These are phyloP conservation scores for Pythium oligandrum DNA, from an alignment of 352 stramenopile genomes.

Conservation along the genomic window DNA sequence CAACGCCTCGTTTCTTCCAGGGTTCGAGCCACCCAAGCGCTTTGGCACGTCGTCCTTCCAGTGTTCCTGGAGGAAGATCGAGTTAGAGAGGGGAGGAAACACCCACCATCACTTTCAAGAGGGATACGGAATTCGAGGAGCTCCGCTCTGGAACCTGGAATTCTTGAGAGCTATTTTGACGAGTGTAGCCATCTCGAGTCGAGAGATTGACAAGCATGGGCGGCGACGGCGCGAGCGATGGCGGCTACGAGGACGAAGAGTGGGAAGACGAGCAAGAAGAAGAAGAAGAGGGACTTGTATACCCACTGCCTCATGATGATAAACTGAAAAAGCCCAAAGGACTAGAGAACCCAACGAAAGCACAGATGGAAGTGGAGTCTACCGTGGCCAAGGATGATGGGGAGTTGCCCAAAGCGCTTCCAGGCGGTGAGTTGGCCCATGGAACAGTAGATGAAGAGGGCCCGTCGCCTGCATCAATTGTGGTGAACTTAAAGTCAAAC, in stretches of 20 bases:
- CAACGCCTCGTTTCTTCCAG: background rate
- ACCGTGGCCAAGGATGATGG: background rate
- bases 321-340: constrained; percentile 2
- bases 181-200: constrained; percentile 15
- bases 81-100: too few relatives aligned
- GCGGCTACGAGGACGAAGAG: constrained; percentile 7
- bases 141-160: too few relatives aligned
- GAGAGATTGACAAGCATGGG: background rate
- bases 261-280: background rate
- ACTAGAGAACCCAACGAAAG: background rate
- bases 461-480: too few relatives aligned
- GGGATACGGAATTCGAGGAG: too few relatives aligned
- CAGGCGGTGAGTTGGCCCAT: background rate
- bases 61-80: too few relatives aligned
- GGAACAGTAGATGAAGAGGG: background rate
- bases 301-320: constrained; percentile 8
- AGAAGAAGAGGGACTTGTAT: constrained; percentile 6
- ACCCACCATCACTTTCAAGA: too few relatives aligned
- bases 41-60: too few relatives aligned
- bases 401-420: background rate
- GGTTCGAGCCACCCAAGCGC: background rate
- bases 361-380: background rate
- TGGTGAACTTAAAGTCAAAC: too few relatives aligned
- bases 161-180: too few relatives aligned
- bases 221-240: background rate